Conservation (phyloP, 1,139 yeast species). For the Arxiozyma telluris region DNA sequence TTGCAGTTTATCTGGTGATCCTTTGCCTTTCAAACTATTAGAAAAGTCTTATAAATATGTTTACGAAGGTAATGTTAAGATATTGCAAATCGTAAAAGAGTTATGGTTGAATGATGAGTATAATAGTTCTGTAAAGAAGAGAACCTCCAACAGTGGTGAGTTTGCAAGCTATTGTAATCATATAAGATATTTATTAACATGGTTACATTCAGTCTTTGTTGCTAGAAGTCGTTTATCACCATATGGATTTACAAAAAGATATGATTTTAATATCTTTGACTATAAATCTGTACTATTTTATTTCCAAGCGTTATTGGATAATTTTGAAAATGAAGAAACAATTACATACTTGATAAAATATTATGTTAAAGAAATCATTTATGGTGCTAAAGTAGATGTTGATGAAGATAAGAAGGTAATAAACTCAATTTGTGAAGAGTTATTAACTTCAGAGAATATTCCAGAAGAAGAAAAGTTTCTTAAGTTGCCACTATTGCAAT, state of each 20-base stretch:
- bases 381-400: constrained; percentile 66
- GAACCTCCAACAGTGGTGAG: neutral
- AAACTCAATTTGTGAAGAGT: constrained; percentile 5
- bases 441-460: constrained; percentile 6
- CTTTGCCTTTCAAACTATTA: constrained; percentile 48
- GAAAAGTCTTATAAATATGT: constrained; percentile 16
- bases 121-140: constrained; percentile 2
- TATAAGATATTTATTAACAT: constrained; percentile 43
- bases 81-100: constrained; percentile 43
- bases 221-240: constrained; percentile 57
- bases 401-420: constrained; percentile 34
- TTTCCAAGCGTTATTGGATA: constrained; percentile 11
- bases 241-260: constrained; percentile 48
- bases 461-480: neutral
- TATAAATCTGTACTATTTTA: constrained; percentile 39
- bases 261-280: constrained; percentile 73
- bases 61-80: constrained; percentile 51
- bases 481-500: neutral
- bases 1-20: constrained; percentile 12
- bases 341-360: constrained; percentile 38
- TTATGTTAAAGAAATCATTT: constrained; percentile 47
- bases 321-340: constrained; percentile 11
- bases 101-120: constrained; percentile 27
- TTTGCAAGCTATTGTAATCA: constrained; percentile 29
- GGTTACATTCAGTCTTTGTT: constrained; percentile 60